phyloP scores from a whole-genome alignment of 352 stramenopile species.

The Phytophthora cryptogea region DNA sequence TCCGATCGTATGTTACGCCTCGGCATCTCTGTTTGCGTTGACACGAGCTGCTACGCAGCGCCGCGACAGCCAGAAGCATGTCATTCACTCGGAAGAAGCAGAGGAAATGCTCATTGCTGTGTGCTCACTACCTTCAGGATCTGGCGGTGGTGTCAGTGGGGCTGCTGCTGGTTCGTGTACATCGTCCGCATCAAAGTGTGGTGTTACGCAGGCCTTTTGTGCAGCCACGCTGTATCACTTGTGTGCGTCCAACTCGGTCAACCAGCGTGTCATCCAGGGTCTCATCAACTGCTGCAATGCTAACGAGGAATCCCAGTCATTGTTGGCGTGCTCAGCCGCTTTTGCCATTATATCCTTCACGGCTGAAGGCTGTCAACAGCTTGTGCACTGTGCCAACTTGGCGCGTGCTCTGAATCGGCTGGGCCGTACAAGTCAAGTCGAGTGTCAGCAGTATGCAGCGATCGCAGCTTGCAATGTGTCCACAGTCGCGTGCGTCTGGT shows the following conservation, averaged over 20 bases:
- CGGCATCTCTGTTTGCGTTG: slow-evolving; percentile 56
- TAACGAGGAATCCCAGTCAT: slow-evolving; percentile 69
- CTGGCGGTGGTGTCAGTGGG: background rate
- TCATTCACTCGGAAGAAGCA: slow-evolving; percentile 47
- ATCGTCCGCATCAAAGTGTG: slow-evolving; percentile 17
- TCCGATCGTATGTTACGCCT: slow-evolving; percentile 52
- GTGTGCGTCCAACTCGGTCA: slow-evolving; percentile 59
- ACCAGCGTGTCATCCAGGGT: slow-evolving; percentile 55
- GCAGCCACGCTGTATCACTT: slow-evolving; percentile 77
- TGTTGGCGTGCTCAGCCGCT: slow-evolving; percentile 73
- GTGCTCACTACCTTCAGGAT: slow-evolving; percentile 38
- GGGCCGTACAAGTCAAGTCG: slow-evolving; percentile 67
- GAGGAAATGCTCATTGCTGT: slow-evolving; percentile 55
- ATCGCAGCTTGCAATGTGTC: slow-evolving; percentile 84
- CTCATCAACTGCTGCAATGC: slow-evolving; percentile 72
- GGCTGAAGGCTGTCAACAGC: slow-evolving; percentile 53
- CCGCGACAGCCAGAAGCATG: slow-evolving; percentile 49
- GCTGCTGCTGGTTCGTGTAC: background rate
- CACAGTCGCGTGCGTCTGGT: slow-evolving; percentile 71
- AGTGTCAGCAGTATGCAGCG: slow-evolving; percentile 81
- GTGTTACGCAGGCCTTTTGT: slow-evolving; percentile 67
- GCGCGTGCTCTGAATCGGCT: slow-evolving; percentile 74
- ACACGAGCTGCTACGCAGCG: slow-evolving; percentile 58
- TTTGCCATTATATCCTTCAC: slow-evolving; percentile 86
- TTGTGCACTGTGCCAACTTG: slow-evolving; percentile 52